Percentiles rank a stretch among this genome's conserved stretches.
phyloP scores from a whole-genome alignment of 176 grass and related monocot genomes.

The Panicum miliaceum region DNA sequence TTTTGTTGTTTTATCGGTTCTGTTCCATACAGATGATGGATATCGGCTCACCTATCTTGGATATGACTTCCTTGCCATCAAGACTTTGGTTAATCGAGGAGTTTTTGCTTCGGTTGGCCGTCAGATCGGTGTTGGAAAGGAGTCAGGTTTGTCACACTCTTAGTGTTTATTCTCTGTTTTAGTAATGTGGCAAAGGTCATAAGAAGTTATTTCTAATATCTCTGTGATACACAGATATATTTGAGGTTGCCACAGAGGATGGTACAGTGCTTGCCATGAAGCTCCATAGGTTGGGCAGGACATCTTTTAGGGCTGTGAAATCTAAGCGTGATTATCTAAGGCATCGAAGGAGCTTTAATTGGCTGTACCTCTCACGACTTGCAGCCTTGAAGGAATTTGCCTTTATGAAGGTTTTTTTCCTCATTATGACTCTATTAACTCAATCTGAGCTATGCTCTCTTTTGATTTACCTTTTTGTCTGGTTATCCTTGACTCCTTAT shows the following conservation, averaged over 20 bases:
- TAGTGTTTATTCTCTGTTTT: background rate
- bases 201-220: background rate
- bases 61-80: slow-evolving; percentile 98
- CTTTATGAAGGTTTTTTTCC: slow-evolving; percentile 78
- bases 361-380: slow-evolving; percentile 87
- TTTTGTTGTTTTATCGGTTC: slow-evolving; percentile 19
- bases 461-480: slow-evolving; percentile 10
- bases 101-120: slow-evolving; percentile 81
- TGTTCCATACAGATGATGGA: slow-evolving; percentile 68
- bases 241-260: slow-evolving; percentile 90
- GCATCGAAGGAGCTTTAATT: slow-evolving; percentile 82
- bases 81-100: slow-evolving; percentile 88
- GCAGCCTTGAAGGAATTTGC: slow-evolving; percentile 90
- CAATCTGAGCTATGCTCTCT: background rate
- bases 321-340: slow-evolving; percentile 94
- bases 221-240: slow-evolving; percentile 63
- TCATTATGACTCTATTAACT: background rate
- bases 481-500: slow-evolving; percentile 2
- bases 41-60: slow-evolving; percentile 94
- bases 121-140: slow-evolving; percentile 95
- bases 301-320: slow-evolving; percentile 94
- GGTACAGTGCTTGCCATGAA: slow-evolving; percentile 90
- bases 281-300: slow-evolving; percentile 92
- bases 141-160: slow-evolving; percentile 61
- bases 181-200: background rate